Evolutionary conservation across 2,329 filamentous ascomycete genomes (phyloP), one percentile per base, ranked within the genome.

Genomic region (Zopfia rhizophila): DNA sequence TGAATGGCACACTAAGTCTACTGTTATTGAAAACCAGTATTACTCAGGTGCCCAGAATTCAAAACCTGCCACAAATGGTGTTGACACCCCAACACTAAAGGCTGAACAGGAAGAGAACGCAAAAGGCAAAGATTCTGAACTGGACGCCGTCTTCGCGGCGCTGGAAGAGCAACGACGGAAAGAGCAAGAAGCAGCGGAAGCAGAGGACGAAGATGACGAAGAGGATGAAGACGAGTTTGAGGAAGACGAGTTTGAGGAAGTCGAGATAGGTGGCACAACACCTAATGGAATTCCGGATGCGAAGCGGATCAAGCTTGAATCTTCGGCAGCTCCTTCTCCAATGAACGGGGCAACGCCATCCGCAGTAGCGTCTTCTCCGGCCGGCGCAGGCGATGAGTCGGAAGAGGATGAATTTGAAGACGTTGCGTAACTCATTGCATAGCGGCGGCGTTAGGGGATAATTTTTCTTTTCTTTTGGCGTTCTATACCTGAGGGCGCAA

Each of bases 1-100:
- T 2, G 74, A 79, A 7, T 90, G 88, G 86, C 88, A 90, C 73
- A 83, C 84, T 1, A 82, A 86, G 45, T 88, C 85, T 52, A 90
- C 87, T 2, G 81, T 90, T 35, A 61, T 54, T 16, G 72, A 70
- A 14, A 68, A 75, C 35, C 61, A 71, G 59, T 45, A 63, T 82
- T n/a, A 88, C 83, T 47, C 61, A 55, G 43, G 68, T 59, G 25
- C 69, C 56, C 18, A 66, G 47, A 32, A 70, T 66, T 48, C 72
- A 65, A 61, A 66, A 54, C 43, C 58, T 55, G 51, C 65, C 66
- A 71, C 75, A 28, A 74, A 69, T 56, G 67, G 73, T 53, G 56
- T 63, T 50, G 51, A 64, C 37, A 62, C 50, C 39, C 64, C 49
- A 8, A 56, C 68, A 16, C 66, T 73, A 18, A 76, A 76, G 31